Evolutionary conservation across 345 rosid genomes (phyloP).

Genomic region (Citrus hindsii): DNA sequence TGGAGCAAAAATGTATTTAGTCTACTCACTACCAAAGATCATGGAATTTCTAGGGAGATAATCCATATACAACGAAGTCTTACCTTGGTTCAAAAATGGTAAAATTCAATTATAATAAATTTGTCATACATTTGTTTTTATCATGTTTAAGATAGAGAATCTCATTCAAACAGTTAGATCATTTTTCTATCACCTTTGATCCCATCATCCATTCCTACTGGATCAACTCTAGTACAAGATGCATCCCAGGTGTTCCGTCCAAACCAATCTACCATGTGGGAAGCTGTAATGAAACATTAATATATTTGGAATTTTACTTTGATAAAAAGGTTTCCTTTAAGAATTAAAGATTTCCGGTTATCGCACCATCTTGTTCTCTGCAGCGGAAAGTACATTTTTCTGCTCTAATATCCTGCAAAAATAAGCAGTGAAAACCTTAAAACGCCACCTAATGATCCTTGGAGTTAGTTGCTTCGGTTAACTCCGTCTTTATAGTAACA

Average conservation of each 20-base stretch:
- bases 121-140: background rate
- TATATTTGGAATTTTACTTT: background rate
- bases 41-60: background rate
- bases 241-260: conserved; percentile 84
- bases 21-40: background rate
- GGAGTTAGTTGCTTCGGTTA: background rate
- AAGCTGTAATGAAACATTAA: conserved; percentile 3
- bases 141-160: background rate
- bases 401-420: conserved; percentile 48
- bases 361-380: conserved; percentile 50
- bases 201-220: conserved; percentile 33
- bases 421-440: background rate
- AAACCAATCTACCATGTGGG: conserved; percentile 57
- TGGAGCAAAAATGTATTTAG: background rate
- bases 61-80: background rate
- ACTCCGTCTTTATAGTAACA: background rate
- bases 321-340: background rate
- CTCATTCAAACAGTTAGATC: background rate
- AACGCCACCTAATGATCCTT: background rate
- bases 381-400: conserved; percentile 54
- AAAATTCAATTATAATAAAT: background rate
- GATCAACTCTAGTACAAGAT: conserved; percentile 45
- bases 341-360: background rate
- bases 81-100: background rate
- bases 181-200: conserved; percentile 8